These are phyloP conservation scores for Aphanocladium album DNA, from an alignment of 2,329 filamentous ascomycete genomes.

Conservation along the genomic window DNA sequence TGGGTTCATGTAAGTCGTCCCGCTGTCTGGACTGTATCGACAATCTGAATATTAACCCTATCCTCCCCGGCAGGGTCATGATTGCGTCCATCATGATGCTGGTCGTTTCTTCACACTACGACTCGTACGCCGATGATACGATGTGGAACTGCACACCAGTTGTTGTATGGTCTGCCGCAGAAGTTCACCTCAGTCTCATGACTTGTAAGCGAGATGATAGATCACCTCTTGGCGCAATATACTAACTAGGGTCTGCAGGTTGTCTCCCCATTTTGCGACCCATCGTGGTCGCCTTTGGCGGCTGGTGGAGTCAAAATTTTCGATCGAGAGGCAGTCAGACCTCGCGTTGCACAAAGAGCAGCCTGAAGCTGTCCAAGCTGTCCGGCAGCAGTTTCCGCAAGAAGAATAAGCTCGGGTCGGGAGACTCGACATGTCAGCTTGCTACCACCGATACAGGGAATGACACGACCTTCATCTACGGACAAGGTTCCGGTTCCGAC, in stretches of 20 bases:
- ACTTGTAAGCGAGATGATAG: not conserved
- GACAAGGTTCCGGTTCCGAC: not conserved
- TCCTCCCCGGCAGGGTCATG: conserved; percentile 2
- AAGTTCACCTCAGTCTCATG: conserved; percentile 12
- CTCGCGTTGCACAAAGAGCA: not conserved
- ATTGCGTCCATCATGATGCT: conserved; percentile 13
- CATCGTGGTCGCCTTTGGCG: conserved; percentile 1
- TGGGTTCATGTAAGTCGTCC: conserved; percentile 10
- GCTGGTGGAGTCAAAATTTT: conserved; percentile 9
- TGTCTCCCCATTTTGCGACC: conserved; percentile 1
- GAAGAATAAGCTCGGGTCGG: not conserved
- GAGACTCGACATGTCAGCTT: not conserved
- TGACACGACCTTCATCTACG: not conserved
- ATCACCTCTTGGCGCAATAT: not conserved
- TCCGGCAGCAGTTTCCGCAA: not conserved
- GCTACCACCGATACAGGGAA: not conserved
- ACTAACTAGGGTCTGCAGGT: not conserved
- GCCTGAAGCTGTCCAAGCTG: not conserved
- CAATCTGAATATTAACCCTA: not conserved
- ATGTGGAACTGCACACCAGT: conserved; percentile 11
- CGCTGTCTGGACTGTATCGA: not conserved
- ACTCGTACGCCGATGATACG: conserved; percentile 10
- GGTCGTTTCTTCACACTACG: conserved; percentile 10
- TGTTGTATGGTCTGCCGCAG: conserved; percentile 9
- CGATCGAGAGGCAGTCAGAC: not conserved